Evolutionary conservation across 805 yeast species (phyloP).

Genomic region (Cyberlindnera maritima): DNA sequence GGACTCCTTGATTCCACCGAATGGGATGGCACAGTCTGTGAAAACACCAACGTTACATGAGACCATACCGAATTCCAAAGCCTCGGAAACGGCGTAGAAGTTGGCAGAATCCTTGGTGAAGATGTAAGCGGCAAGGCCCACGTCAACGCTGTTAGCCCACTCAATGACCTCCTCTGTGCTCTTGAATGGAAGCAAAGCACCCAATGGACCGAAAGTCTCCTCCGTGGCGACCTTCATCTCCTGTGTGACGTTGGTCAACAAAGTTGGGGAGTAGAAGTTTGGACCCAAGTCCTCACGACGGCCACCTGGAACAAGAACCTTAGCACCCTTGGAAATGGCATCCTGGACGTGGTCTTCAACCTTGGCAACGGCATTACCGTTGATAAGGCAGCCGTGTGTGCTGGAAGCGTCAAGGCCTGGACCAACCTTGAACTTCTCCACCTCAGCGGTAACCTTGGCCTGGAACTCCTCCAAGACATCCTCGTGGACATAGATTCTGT

Average conservation of each 20-base stretch:
- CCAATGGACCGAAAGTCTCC: conserved; percentile 68
- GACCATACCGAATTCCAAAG: conserved; percentile 64
- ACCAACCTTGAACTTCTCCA: conserved; percentile 48
- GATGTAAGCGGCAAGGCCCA: conserved; percentile 60
- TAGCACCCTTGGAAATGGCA: conserved; percentile 55
- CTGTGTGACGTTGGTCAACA: conserved; percentile 48
- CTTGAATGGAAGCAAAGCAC: conserved; percentile 54
- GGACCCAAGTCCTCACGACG: conserved; percentile 46
- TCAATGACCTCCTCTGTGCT: conserved; percentile 50
- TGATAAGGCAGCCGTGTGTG: conserved; percentile 59
- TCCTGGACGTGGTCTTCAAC: conserved; percentile 53
- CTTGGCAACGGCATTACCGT: conserved; percentile 47
- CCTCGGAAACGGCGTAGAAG: conserved; percentile 50
- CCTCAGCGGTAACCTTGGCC: conserved; percentile 41
- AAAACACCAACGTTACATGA: conserved; percentile 58
- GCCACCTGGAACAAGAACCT: conserved; percentile 50
- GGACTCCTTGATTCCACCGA: conserved; percentile 63
- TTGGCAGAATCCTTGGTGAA: conserved; percentile 52
- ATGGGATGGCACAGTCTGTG: conserved; percentile 55
- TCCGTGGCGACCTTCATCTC: conserved; percentile 50
- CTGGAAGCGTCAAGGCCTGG: conserved; percentile 49
- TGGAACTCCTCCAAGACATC: conserved; percentile 48
- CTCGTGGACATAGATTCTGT: conserved; percentile 54
- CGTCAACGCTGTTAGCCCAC: conserved; percentile 52
- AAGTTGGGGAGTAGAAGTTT: conserved; percentile 53